These are phyloP conservation scores for Oryza longistaminata DNA, from an alignment of 176 grass and related monocot genomes.

Conservation along the genomic window DNA sequence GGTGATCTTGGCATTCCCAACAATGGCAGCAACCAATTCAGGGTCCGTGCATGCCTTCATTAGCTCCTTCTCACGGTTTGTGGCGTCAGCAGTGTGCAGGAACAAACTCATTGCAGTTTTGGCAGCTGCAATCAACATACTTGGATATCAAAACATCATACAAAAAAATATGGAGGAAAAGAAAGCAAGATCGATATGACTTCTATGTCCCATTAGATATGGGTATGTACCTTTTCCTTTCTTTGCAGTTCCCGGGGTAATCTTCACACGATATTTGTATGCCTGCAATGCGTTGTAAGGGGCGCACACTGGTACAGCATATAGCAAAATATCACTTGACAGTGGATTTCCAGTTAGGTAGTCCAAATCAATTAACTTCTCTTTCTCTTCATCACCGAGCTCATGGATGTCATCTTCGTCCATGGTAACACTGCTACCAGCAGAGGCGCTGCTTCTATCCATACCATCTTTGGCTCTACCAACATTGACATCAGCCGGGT, in stretches of 20 bases:
- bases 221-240: slow-evolving; percentile 84
- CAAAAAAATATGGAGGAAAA: background rate
- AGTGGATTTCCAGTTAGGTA: slow-evolving; percentile 87
- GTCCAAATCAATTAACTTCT: slow-evolving; percentile 91
- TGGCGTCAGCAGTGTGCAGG: slow-evolving; percentile 65
- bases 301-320: slow-evolving; percentile 85
- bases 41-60: slow-evolving; percentile 96
- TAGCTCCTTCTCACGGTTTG: slow-evolving; percentile 84
- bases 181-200: background rate
- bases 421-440: slow-evolving; percentile 42
- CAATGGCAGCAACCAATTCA: slow-evolving; percentile 87
- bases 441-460: slow-evolving; percentile 16
- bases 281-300: slow-evolving; percentile 90
- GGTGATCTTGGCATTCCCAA: slow-evolving; percentile 87
- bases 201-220: background rate
- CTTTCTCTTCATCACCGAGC: slow-evolving; percentile 76
- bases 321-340: slow-evolving; percentile 84
- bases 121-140: slow-evolving; percentile 60
- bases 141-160: slow-evolving; percentile 28
- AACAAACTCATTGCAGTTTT: slow-evolving; percentile 95
- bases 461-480: slow-evolving; percentile 43
- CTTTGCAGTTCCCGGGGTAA: slow-evolving; percentile 89
- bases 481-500: slow-evolving; percentile 31
- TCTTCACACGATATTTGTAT: slow-evolving; percentile 97
- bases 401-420: slow-evolving; percentile 70